phyloP scores from a whole-genome alignment of 202 grass and related monocot species.

The Cymbopogon flexuosus region DNA sequence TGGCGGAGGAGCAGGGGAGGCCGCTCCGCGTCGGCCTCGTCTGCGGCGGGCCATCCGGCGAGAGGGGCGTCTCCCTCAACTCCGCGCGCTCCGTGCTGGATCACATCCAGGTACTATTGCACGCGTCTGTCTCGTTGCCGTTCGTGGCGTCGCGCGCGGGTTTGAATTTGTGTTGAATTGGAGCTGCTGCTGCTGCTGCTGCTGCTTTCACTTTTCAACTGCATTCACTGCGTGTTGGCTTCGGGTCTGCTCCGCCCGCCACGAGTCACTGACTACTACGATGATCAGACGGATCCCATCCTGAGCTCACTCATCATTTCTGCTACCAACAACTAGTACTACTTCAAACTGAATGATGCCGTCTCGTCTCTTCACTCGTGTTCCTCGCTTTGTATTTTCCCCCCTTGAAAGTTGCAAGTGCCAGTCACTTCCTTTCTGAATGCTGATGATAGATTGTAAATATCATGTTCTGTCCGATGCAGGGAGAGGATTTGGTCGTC shows the following conservation, averaged over 20 bases:
- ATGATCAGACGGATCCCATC: background rate
- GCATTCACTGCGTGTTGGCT: background rate
- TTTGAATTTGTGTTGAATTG: background rate
- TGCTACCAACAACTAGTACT: background rate
- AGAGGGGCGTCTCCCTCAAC: conserved; percentile 89
- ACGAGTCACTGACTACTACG: background rate
- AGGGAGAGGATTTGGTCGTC: conserved; percentile 76
- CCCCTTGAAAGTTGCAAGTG: background rate
- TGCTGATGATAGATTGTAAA: background rate
- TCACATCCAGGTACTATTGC: conserved; percentile 61
- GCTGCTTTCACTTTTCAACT: too few relatives aligned
- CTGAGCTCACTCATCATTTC: background rate
- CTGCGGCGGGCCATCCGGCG: conserved; percentile 84
- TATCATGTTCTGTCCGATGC: background rate
- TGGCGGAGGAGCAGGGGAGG: conserved; percentile 23
- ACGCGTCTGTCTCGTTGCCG: too few relatives aligned
- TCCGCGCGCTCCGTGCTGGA: conserved; percentile 87
- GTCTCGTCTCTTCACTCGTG: background rate
- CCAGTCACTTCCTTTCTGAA: background rate
- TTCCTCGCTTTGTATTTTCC: background rate
- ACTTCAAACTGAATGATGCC: background rate
- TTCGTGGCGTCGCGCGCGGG: background rate
- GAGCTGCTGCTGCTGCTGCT: background rate
- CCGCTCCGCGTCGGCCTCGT: conserved; percentile 75
- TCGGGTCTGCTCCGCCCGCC: background rate